These are phyloP conservation scores for Fusarium bulbicola DNA, from an alignment of 2,329 filamentous ascomycete species.

Conservation along the genomic window DNA sequence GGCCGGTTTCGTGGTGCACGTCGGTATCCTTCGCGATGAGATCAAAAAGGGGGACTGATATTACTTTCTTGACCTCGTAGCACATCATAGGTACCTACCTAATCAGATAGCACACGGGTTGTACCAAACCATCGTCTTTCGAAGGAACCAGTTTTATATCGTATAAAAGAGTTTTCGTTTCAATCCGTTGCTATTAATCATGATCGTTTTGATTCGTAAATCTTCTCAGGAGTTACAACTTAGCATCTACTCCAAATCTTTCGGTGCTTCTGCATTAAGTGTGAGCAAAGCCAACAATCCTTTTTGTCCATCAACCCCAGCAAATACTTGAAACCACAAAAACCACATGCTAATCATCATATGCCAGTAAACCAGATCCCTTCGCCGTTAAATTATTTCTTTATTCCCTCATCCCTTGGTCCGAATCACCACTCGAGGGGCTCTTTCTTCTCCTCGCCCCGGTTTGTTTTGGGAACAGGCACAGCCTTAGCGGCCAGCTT, in stretches of 20 bases:
- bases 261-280: slow-evolving; percentile 24
- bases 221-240: slow-evolving; percentile 19
- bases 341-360: slow-evolving; percentile 35
- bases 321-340: slow-evolving; percentile 16
- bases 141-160: neutral
- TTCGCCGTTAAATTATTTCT: slow-evolving; percentile 39
- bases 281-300: slow-evolving; percentile 15
- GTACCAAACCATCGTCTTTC: neutral
- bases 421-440: slow-evolving; percentile 83
- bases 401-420: neutral
- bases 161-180: slow-evolving; percentile 11
- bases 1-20: slow-evolving; percentile 83
- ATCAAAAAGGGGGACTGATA: neutral
- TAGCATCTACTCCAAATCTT: slow-evolving; percentile 18
- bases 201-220: slow-evolving; percentile 16
- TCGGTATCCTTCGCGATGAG: slow-evolving; percentile 68
- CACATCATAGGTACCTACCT: neutral
- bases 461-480: slow-evolving; percentile 87
- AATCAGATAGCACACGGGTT: neutral
- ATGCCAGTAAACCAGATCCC: slow-evolving; percentile 29
- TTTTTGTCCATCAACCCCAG: slow-evolving; percentile 17
- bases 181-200: slow-evolving; percentile 11
- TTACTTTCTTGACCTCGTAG: neutral
- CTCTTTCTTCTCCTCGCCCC: slow-evolving; percentile 83
- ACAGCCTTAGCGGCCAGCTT: slow-evolving; percentile 67